These are phyloP conservation scores for Aspergillus fischeri DNA, from an alignment of 2,329 filamentous ascomycete genomes.

Conservation along the genomic window DNA sequence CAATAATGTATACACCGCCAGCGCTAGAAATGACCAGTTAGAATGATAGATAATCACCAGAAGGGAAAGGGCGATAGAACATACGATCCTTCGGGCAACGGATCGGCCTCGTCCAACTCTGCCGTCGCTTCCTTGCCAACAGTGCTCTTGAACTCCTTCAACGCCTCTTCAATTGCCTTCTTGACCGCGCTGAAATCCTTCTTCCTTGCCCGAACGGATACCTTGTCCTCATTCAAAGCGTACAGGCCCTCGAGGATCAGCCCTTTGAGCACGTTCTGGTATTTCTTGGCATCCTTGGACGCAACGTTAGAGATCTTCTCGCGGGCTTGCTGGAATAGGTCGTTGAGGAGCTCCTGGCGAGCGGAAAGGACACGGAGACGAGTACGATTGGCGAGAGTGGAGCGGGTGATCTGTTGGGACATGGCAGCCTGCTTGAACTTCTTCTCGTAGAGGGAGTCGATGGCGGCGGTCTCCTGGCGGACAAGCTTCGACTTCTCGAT, in stretches of 20 bases:
- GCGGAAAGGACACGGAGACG: constrained; percentile 82
- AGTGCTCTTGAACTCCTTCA: constrained; percentile 78
- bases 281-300: constrained; percentile 55
- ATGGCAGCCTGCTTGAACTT: constrained; percentile 98
- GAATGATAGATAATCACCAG: not conserved
- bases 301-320: constrained; percentile 64
- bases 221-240: constrained; percentile 74
- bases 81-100: constrained; percentile 78
- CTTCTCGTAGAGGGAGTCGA: constrained; percentile 92
- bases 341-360: constrained; percentile 85
- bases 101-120: constrained; percentile 72
- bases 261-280: constrained; percentile 71
- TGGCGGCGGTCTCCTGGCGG: constrained; percentile 86
- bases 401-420: constrained; percentile 97
- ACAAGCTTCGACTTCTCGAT: constrained; percentile 99
- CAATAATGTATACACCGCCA: constrained; percentile 76
- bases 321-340: constrained; percentile 77
- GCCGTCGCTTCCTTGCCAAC: constrained; percentile 65
- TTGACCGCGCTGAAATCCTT: constrained; percentile 71
- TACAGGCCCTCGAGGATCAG: constrained; percentile 88
- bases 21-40: constrained; percentile 52
- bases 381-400: constrained; percentile 93
- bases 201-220: constrained; percentile 72
- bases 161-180: constrained; percentile 72
- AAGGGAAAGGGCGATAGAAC: constrained; percentile 37